Evolutionary conservation across 306 rosid species (phyloP).

Genomic region (Medicago lupulina): DNA sequence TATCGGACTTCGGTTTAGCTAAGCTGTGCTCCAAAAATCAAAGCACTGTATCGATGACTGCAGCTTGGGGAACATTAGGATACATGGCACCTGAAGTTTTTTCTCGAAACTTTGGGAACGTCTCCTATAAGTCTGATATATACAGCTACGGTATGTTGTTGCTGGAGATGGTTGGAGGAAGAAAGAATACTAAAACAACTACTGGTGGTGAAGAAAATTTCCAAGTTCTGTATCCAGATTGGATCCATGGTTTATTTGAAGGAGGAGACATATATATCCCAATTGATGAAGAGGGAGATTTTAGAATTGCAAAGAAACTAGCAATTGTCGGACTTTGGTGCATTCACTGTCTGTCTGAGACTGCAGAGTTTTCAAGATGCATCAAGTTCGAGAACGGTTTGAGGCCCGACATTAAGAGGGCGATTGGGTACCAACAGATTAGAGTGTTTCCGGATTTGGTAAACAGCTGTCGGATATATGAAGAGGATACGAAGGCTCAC

Average conservation of each 20-base stretch:
- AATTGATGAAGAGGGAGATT: background rate
- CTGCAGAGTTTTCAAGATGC: no score
- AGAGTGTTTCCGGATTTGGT: no score
- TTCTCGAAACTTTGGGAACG: background rate
- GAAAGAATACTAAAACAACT: background rate
- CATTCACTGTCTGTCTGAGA: no score
- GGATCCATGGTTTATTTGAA: background rate
- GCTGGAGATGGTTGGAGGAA: background rate
- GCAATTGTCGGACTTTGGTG: background rate
- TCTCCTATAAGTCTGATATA: background rate
- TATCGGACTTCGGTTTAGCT: background rate
- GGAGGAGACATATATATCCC: background rate
- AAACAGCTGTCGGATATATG: no score
- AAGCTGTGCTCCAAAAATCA: background rate
- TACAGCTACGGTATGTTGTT: background rate
- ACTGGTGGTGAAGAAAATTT: background rate
- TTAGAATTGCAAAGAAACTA: background rate
- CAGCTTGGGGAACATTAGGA: background rate
- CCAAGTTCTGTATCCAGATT: background rate
- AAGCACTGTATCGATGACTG: background rate
- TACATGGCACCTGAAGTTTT: background rate
- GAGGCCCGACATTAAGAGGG: no score
- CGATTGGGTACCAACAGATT: no score
- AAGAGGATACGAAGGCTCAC: no score
- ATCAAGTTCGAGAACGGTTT: no score